Evolutionary conservation across 495 filamentous ascomycete species (phyloP).

Genomic region (Hyaloscypha variabilis): DNA sequence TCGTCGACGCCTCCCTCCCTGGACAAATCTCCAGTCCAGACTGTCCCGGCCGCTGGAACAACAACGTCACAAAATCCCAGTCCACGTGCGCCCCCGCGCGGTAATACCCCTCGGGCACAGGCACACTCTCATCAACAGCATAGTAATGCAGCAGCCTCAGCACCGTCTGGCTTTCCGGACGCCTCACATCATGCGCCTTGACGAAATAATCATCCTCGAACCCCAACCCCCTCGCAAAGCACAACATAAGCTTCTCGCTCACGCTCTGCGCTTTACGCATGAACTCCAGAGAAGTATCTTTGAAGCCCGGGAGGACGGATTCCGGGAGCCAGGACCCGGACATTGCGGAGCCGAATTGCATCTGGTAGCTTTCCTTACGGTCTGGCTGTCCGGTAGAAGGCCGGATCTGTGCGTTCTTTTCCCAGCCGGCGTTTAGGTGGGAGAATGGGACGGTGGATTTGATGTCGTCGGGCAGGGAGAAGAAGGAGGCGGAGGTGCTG

Average conservation of each 20-base stretch:
- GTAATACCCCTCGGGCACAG: constrained; percentile 51
- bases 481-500: constrained; percentile 52
- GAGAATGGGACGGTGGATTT: constrained; percentile 58
- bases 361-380: constrained; percentile 63
- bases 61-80: constrained; percentile 63
- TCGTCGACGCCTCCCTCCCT: constrained; percentile 60
- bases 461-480: constrained; percentile 51
- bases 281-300: constrained; percentile 45
- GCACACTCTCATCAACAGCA: constrained; percentile 32
- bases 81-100: constrained; percentile 68
- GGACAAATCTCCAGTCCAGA: constrained; percentile 68
- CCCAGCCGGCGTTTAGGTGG: constrained; percentile 65
- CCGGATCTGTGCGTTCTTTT: constrained; percentile 61
- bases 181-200: constrained; percentile 51
- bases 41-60: constrained; percentile 67
- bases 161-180: constrained; percentile 55
- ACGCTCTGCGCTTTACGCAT: constrained; percentile 56
- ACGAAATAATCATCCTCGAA: constrained; percentile 58
- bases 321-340: constrained; percentile 54
- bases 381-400: constrained; percentile 63
- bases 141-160: constrained; percentile 63
- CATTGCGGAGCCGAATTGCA: constrained; percentile 62
- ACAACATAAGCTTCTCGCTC: constrained; percentile 58
- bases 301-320: constrained; percentile 50
- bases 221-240: constrained; percentile 60